Evolutionary conservation across 352 stramenopile species (phyloP).

Genomic region (Phytophthora podocarpi): DNA sequence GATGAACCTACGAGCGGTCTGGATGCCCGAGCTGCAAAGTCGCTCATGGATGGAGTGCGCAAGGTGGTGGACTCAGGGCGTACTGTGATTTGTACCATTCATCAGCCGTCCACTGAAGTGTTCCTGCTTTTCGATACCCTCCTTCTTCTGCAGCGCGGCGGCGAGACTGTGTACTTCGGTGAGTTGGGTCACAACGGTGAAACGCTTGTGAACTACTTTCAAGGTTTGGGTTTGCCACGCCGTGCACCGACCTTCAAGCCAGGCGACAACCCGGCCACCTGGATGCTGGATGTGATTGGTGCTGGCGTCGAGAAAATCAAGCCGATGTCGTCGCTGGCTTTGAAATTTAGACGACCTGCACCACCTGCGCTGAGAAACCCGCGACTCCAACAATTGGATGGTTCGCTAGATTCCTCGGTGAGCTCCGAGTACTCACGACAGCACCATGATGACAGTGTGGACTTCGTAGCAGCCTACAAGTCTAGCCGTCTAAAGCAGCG

Average conservation of each 20-base stretch:
- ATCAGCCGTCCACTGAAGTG: slow-evolving; percentile 47
- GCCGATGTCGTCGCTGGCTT: background rate
- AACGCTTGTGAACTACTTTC: slow-evolving; percentile 61
- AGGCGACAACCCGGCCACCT: slow-evolving; percentile 86
- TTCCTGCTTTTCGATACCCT: slow-evolving; percentile 84
- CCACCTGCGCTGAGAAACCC: background rate
- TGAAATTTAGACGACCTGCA: slow-evolving; percentile 10
- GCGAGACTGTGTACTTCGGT: slow-evolving; percentile 85
- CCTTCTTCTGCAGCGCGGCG: slow-evolving; percentile 84
- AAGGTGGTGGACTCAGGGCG: slow-evolving; percentile 67
- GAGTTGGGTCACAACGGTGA: slow-evolving; percentile 64
- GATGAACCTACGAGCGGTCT: slow-evolving; percentile 71
- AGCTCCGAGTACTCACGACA: slow-evolving; percentile 21
- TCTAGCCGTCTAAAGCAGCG: slow-evolving; percentile 34
- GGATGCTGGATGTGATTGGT: slow-evolving; percentile 81
- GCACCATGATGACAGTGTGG: slow-evolving; percentile 25
- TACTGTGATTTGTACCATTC: slow-evolving; percentile 78
- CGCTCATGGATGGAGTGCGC: slow-evolving; percentile 61
- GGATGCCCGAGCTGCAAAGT: slow-evolving; percentile 70
- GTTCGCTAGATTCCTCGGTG: slow-evolving; percentile 25
- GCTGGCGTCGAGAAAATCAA: slow-evolving; percentile 47
- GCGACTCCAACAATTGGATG: slow-evolving; percentile 22
- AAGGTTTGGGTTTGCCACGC: slow-evolving; percentile 43
- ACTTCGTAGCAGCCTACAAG: slow-evolving; percentile 44
- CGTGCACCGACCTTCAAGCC: slow-evolving; percentile 45